These are phyloP conservation scores for Diaporthe citrichinensis DNA, from an alignment of 2,329 filamentous ascomycete species.

Conservation along the genomic window DNA sequence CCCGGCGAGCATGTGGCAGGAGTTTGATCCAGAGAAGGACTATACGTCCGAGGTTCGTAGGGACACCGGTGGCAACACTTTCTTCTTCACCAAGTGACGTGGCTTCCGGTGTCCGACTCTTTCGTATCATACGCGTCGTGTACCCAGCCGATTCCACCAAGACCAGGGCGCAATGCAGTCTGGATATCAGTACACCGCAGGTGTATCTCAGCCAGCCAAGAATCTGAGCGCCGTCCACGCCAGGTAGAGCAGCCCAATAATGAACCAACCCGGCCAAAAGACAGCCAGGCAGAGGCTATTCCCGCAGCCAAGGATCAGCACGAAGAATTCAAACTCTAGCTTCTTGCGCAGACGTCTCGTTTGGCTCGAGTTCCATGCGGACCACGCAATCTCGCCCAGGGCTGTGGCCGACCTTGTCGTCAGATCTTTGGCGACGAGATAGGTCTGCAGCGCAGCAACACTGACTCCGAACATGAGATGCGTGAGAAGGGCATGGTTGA, in stretches of 20 bases:
- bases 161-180: constrained; percentile 21
- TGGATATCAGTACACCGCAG: constrained; percentile 12
- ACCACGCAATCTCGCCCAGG: constrained; percentile 44
- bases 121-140: background rate
- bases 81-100: constrained; percentile 79
- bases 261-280: constrained; percentile 71
- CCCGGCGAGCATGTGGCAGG: constrained; percentile 94
- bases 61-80: constrained; percentile 90
- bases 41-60: constrained; percentile 83
- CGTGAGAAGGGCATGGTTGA: constrained; percentile 38
- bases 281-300: constrained; percentile 64
- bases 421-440: constrained; percentile 47
- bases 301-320: constrained; percentile 64
- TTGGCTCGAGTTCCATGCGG: constrained; percentile 56
- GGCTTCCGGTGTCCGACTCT: constrained; percentile 7
- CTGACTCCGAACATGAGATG: constrained; percentile 47
- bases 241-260: constrained; percentile 57
- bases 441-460: constrained; percentile 49
- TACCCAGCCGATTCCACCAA: background rate
- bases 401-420: constrained; percentile 30
- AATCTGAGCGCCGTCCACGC: constrained; percentile 52
- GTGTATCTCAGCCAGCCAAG: constrained; percentile 33
- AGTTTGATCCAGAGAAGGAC: constrained; percentile 92
- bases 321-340: constrained; percentile 66
- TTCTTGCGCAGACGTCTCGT: constrained; percentile 58